These are phyloP conservation scores for Fusarium staphyleae DNA, from an alignment of 2,329 filamentous ascomycete species.

Conservation along the genomic window DNA sequence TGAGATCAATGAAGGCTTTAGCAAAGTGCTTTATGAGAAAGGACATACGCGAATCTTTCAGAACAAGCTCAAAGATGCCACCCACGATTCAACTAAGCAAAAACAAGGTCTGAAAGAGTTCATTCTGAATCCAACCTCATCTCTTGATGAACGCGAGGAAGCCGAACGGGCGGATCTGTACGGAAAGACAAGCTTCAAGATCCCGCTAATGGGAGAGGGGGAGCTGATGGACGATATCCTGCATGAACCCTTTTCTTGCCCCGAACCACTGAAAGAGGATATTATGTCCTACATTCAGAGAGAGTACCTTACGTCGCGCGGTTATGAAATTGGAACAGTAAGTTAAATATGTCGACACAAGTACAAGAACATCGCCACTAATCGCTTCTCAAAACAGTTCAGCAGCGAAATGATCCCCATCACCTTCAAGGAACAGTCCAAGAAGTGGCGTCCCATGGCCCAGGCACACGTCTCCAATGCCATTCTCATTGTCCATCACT, in stretches of 20 bases:
- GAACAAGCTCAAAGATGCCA: not conserved
- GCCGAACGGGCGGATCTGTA: slow-evolving; percentile 30
- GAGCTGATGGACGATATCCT: slow-evolving; percentile 41
- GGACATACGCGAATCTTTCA: slow-evolving; percentile 30
- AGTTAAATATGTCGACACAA: slow-evolving; percentile 15
- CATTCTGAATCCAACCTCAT: too few species aligned
- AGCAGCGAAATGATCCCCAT: slow-evolving; percentile 50
- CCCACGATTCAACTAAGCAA: too few species aligned
- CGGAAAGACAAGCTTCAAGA: not conserved
- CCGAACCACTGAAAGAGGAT: slow-evolving; percentile 15
- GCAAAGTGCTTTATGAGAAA: slow-evolving; percentile 35
- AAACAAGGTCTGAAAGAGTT: not conserved
- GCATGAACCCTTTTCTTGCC: slow-evolving; percentile 27
- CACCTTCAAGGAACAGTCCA: slow-evolving; percentile 61
- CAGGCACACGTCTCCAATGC: slow-evolving; percentile 58
- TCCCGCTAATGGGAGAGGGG: slow-evolving; percentile 18
- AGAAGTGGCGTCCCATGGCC: slow-evolving; percentile 59
- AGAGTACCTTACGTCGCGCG: slow-evolving; percentile 49
- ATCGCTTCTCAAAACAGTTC: slow-evolving; percentile 38
- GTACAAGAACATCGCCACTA: not conserved
- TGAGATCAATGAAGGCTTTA: slow-evolving; percentile 49
- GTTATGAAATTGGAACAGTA: slow-evolving; percentile 62
- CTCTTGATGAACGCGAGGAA: not conserved
- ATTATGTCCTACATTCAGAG: slow-evolving; percentile 52
- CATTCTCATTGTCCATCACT: slow-evolving; percentile 60